These are phyloP conservation scores for Yamadazyma kanchanaburiensis DNA, from an alignment of 1,139 yeast genomes.

Conservation along the genomic window DNA sequence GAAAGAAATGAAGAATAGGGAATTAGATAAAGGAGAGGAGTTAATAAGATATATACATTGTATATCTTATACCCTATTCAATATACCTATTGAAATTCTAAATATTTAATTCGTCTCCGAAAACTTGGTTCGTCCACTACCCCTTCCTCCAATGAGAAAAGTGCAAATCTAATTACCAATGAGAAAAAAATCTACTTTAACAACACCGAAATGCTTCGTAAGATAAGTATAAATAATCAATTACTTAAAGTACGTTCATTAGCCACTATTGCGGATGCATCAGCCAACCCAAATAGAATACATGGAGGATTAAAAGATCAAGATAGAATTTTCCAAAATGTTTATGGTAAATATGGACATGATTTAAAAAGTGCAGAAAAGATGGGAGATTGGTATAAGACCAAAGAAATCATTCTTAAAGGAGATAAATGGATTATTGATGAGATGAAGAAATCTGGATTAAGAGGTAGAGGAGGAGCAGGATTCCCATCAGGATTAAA, in stretches of 20 bases:
- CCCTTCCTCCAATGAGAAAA: slow-evolving; percentile 18
- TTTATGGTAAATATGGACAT: slow-evolving; percentile 70
- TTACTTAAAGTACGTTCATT: slow-evolving; percentile 24
- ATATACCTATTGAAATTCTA: no score
- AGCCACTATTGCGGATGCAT: slow-evolving; percentile 45
- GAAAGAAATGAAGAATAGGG: no score
- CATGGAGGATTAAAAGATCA: slow-evolving; percentile 79
- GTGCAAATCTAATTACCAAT: slow-evolving; percentile 23
- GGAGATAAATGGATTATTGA: slow-evolving; percentile 88
- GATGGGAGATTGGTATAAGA: slow-evolving; percentile 90
- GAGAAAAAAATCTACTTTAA: slow-evolving; percentile 8
- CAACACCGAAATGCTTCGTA: slow-evolving; percentile 8
- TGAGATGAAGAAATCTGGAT: slow-evolving; percentile 79
- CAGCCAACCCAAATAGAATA: slow-evolving; percentile 52
- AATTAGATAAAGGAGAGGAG: no score
- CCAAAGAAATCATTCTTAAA: slow-evolving; percentile 76
- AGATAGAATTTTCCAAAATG: slow-evolving; percentile 83
- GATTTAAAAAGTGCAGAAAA: slow-evolving; percentile 70
- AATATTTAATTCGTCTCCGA: no score
- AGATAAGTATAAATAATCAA: slow-evolving; percentile 9
- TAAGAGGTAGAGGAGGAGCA: slow-evolving; percentile 92
- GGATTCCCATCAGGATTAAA: slow-evolving; percentile 89
- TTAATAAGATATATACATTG: no score
- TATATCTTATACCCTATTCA: no score
- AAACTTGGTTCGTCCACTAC: background rate